Percentiles rank a stretch among this genome's conserved stretches.
Evolutionary conservation across 768 basidiomycete genomes (phyloP).

Genomic region (Mycena olivaceomarginata): DNA sequence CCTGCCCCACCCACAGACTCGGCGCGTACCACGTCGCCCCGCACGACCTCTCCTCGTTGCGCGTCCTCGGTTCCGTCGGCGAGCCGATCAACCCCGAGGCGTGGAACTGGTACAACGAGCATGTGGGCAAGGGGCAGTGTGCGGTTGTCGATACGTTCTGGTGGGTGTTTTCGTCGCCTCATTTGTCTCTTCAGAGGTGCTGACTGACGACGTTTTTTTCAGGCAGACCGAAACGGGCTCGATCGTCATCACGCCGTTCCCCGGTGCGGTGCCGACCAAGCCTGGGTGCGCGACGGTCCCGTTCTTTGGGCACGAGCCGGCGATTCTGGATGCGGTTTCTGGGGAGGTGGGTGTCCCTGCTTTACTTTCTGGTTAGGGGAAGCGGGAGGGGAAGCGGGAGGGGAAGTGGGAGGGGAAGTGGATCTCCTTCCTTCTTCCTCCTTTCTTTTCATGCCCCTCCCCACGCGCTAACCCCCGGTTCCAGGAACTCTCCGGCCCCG

Average conservation of each 20-base stretch:
- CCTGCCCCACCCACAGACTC: conserved; percentile 60
- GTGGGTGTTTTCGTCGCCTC: conserved; percentile 49
- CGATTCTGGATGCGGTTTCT: conserved; percentile 88
- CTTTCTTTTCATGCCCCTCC: background rate
- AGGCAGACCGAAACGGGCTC: conserved; percentile 99
- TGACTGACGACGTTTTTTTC: background rate
- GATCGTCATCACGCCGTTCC: conserved; percentile 96
- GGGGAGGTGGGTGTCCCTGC: conserved; percentile 70
- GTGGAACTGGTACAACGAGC: conserved; percentile 99
- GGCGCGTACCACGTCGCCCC: conserved; percentile 91
- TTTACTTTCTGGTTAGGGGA: too few relatives aligned
- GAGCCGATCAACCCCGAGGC: conserved; percentile 99
- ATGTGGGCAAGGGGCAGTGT: conserved; percentile 91
- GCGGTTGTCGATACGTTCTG: conserved; percentile 97
- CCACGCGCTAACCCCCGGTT: background rate
- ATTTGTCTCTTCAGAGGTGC: background rate
- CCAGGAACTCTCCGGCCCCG: conserved; percentile 83
- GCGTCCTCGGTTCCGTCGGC: conserved; percentile 94
- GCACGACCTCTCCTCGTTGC: conserved; percentile 87
- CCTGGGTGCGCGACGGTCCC: conserved; percentile 98
- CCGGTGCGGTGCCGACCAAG: conserved; percentile 96
- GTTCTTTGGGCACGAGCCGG: conserved; percentile 96
- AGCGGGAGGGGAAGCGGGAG: too few relatives aligned
- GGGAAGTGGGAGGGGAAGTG: too few relatives aligned
- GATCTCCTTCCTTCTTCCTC: too few relatives aligned